A percentile compares a stretch with the other conserved stretches of the same genome.
phyloP scores from a whole-genome alignment of 1,284 basidiomycete species.

The Ceratobasidium theobromae region DNA sequence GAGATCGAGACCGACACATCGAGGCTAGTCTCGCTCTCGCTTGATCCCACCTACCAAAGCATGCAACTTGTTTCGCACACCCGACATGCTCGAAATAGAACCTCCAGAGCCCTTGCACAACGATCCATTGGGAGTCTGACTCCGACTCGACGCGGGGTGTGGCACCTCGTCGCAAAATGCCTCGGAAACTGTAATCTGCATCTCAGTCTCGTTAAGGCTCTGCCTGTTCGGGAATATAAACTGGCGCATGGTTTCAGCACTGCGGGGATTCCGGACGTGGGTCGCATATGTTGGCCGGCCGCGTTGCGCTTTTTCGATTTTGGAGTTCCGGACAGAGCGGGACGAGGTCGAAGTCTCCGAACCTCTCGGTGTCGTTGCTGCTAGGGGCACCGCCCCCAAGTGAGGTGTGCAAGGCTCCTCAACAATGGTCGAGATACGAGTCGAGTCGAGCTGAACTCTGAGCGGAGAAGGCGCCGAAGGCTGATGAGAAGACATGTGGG shows the following conservation, averaged over 20 bases:
- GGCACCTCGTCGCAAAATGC: conserved; percentile 2
- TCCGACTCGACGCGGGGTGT: neutral
- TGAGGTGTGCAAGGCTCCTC: conserved; percentile 16
- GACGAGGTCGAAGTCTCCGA: neutral
- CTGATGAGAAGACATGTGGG: neutral
- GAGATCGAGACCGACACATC: too few relatives aligned
- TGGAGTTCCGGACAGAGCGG: neutral
- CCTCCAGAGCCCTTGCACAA: conserved; percentile 13
- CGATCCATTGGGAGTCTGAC: conserved; percentile 20
- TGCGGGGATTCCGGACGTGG: conserved; percentile 2
- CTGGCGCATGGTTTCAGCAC: neutral
- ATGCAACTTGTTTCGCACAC: conserved; percentile 2
- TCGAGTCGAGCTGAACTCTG: neutral
- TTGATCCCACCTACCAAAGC: conserved; percentile 17
- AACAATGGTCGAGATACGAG: neutral
- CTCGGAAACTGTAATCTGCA: conserved; percentile 19
- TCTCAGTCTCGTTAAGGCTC: conserved; percentile 14
- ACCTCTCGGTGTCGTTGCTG: neutral
- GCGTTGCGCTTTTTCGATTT: neutral
- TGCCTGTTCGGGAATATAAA: conserved; percentile 10
- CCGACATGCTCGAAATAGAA: neutral
- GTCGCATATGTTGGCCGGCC: neutral
- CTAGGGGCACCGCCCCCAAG: neutral
- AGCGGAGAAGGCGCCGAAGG: conserved; percentile 14
- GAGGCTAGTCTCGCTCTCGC: conserved; percentile 3